Percentiles rank a stretch among this genome's conserved stretches.
Conservation (phyloP, 768 basidiomycete species). For the Tremella yokohamensis region DNA sequence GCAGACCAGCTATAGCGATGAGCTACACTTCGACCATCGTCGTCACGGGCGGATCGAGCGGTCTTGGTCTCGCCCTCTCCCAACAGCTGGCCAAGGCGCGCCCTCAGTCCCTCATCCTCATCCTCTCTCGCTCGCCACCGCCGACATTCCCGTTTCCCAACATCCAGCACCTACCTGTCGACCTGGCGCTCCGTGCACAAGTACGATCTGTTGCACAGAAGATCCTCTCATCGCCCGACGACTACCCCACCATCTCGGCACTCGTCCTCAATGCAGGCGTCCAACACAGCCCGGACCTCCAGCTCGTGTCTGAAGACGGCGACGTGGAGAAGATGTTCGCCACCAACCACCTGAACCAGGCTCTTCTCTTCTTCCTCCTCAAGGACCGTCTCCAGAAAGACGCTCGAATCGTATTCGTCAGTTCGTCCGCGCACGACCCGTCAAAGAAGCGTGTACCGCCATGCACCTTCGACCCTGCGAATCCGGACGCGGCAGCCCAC, state of each 20-base stretch:
- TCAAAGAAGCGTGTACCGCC: too few relatives aligned
- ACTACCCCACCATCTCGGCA: conserved; percentile 12
- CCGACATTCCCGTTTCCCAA: conserved; percentile 10
- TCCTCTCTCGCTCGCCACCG: not conserved
- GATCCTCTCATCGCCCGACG: conserved; percentile 2
- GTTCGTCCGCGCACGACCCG: not conserved
- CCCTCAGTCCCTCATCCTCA: not conserved
- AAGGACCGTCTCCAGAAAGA: conserved; percentile 5
- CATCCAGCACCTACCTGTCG: conserved; percentile 12
- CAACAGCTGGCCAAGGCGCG: not conserved
- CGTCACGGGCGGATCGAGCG: conserved; percentile 5
- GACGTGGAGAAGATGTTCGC: conserved; percentile 19
- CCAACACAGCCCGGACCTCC: too few relatives aligned
- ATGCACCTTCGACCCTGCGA: too few relatives aligned
- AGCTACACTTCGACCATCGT: not conserved
- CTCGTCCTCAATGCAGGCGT: conserved; percentile 20
- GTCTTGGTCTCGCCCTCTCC: not conserved
- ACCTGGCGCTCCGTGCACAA: not conserved
- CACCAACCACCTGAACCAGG: conserved; percentile 16
- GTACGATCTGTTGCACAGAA: not conserved
- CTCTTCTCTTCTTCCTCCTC: conserved; percentile 24
- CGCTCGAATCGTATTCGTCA: not conserved
- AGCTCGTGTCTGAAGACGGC: not conserved
- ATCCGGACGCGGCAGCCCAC: too few relatives aligned
- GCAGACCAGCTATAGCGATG: too few relatives aligned